Evolutionary conservation across 306 rosid genomes (phyloP).

Genomic region (Hylodesmum podocarpum): DNA sequence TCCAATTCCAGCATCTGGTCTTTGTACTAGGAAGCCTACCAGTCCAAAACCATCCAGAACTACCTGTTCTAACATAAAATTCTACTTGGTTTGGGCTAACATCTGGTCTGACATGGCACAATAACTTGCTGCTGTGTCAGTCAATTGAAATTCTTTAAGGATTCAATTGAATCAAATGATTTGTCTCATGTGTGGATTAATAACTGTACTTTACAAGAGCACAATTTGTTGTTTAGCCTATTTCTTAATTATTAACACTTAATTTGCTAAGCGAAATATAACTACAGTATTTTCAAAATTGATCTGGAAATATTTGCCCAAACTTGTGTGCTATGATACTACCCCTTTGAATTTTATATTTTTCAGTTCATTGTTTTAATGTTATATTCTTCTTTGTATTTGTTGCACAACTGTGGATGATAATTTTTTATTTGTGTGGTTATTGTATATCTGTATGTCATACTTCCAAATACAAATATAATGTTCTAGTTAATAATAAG

Average conservation of each 20-base stretch:
- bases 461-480: neutral
- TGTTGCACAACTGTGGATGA: neutral
- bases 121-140: neutral
- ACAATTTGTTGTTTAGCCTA: neutral
- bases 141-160: neutral
- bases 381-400: neutral
- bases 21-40: too few species aligned
- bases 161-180: neutral
- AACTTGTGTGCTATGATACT: constrained; percentile 1
- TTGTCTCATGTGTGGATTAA: neutral
- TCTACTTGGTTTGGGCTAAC: too few species aligned
- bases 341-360: neutral
- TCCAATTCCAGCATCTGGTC: too few species aligned
- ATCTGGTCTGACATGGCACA: neutral
- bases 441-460: neutral
- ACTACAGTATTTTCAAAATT: neutral
- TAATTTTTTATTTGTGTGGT: neutral
- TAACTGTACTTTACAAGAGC: neutral
- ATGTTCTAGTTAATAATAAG: neutral
- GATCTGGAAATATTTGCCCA: neutral
- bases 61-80: neutral
- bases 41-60: neutral
- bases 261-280: neutral
- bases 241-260: neutral
- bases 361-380: neutral